These are phyloP conservation scores for Ophiostoma pallidulum DNA, from an alignment of 2,329 filamentous ascomycete genomes.

Conservation along the genomic window DNA sequence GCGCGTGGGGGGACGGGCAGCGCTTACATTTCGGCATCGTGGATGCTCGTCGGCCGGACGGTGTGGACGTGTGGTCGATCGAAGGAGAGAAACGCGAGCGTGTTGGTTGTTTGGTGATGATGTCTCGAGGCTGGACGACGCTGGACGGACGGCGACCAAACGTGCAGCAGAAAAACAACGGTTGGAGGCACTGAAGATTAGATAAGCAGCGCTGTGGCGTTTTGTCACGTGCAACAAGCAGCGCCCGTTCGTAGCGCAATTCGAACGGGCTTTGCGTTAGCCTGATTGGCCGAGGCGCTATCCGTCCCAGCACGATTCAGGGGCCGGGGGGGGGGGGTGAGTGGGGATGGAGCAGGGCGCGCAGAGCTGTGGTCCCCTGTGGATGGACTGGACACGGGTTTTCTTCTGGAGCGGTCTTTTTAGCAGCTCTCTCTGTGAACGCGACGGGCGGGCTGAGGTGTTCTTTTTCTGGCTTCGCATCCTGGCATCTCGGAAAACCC, in stretches of 20 bases:
- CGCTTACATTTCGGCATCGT: conserved; percentile 84
- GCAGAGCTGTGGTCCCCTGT: conserved; percentile 9
- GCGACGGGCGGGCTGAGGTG: conserved; percentile 8
- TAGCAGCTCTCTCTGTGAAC: too few species aligned
- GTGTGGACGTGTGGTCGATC: neutral
- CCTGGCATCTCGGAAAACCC: neutral
- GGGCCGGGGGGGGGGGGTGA: conserved; percentile 2
- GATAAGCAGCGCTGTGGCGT: neutral
- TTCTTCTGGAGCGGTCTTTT: conserved; percentile 2
- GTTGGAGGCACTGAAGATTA: too few species aligned
- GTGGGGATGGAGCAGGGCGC: too few species aligned
- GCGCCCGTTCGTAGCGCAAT: neutral
- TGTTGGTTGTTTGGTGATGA: too few species aligned
- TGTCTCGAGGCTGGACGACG: too few species aligned
- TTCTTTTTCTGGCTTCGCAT: neutral
- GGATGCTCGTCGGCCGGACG: conserved; percentile 16
- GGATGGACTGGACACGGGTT: conserved; percentile 12
- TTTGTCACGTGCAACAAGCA: conserved; percentile 8
- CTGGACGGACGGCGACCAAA: too few species aligned
- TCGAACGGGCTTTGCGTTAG: neutral
- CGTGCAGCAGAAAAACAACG: too few species aligned
- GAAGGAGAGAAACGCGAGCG: too few species aligned
- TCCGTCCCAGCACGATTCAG: conserved; percentile 11
- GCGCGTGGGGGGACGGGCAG: neutral
- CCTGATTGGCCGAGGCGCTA: conserved; percentile 5